phyloP scores from a whole-genome alignment of 176 grass and related monocot genomes.

The Eragrostis curvula region DNA sequence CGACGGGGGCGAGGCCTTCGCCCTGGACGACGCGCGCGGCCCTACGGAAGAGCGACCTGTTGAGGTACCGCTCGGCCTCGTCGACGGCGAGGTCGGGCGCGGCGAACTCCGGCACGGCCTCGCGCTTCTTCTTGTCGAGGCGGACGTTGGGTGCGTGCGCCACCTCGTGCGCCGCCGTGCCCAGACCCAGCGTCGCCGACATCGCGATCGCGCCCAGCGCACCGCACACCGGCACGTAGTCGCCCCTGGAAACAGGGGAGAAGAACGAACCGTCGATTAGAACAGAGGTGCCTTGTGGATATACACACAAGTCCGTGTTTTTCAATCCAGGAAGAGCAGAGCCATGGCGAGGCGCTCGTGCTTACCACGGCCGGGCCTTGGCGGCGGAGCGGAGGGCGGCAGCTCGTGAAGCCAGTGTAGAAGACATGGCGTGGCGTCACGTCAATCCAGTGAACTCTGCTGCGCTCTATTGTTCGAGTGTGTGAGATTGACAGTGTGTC shows the following conservation, averaged over 20 bases:
- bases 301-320: too few relatives aligned
- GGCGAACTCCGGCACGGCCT: constrained; percentile 67
- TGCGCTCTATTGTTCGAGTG: too few relatives aligned
- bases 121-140: constrained; percentile 75
- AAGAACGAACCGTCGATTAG: too few relatives aligned
- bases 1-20: constrained; percentile 36
- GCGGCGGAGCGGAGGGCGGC: not conserved
- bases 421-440: not conserved
- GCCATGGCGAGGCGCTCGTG: too few relatives aligned
- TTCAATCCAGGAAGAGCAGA: too few relatives aligned
- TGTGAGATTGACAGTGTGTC: too few relatives aligned
- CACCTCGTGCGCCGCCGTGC: constrained; percentile 63
- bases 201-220: constrained; percentile 58
- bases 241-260: not conserved
- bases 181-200: constrained; percentile 39
- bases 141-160: constrained; percentile 71
- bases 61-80: constrained; percentile 55
- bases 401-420: not conserved
- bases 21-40: constrained; percentile 48
- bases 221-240: constrained; percentile 70
- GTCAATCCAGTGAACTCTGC: too few relatives aligned
- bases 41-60: constrained; percentile 62
- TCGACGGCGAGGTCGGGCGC: constrained; percentile 56
- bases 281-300: too few relatives aligned
- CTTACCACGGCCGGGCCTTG: not conserved